phyloP scores from a whole-genome alignment of 148 eudicot genomes.

The Gaultheria prostrata region DNA sequence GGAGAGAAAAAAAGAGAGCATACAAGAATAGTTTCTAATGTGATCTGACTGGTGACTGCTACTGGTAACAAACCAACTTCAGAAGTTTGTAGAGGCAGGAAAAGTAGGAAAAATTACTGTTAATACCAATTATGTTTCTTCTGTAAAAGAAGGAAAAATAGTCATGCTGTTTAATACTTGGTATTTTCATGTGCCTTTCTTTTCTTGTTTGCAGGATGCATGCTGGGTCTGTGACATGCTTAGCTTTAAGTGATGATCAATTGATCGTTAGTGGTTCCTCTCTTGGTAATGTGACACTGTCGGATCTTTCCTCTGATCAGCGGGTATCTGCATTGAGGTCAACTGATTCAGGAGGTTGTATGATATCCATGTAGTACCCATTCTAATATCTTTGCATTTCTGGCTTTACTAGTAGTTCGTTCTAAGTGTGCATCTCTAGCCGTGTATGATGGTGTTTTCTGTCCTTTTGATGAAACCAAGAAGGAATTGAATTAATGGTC shows the following conservation, averaged over 20 bases:
- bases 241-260: slow-evolving; percentile 65
- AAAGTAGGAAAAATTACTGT: neutral
- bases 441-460: neutral
- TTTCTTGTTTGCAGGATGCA: slow-evolving; percentile 56
- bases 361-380: neutral
- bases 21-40: too few species aligned
- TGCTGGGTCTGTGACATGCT: slow-evolving; percentile 51
- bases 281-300: slow-evolving; percentile 49
- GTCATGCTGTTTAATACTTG: neutral
- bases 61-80: neutral
- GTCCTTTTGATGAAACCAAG: neutral
- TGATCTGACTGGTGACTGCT: neutral
- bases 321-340: slow-evolving; percentile 47
- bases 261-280: slow-evolving; percentile 70
- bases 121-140: neutral
- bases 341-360: slow-evolving; percentile 51
- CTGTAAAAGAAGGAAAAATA: neutral
- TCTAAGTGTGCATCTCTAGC: neutral
- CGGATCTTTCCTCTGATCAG: slow-evolving; percentile 56
- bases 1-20: neutral
- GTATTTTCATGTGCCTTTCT: neutral
- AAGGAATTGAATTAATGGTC: neutral
- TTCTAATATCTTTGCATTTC: neutral
- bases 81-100: neutral
- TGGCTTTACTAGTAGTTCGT: neutral